A percentile compares a stretch with the other conserved stretches of the same genome.
These are phyloP conservation scores for Zygosaccharomyces pseudobailii DNA, from an alignment of 1,139 yeast species.

Conservation along the genomic window DNA sequence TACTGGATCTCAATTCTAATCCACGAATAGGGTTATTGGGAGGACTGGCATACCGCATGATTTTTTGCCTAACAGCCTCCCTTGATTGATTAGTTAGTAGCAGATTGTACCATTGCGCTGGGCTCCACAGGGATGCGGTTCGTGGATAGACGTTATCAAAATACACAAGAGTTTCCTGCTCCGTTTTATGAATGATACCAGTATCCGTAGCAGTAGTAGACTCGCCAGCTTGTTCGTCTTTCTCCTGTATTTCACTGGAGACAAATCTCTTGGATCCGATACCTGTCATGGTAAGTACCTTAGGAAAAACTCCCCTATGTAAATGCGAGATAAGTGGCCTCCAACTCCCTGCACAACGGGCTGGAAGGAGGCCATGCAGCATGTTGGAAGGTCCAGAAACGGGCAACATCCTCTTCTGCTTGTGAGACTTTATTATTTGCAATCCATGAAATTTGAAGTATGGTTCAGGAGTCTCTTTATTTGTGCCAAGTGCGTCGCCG, in stretches of 20 bases:
- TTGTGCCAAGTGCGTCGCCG: neutral
- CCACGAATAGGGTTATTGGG: conserved; percentile 39
- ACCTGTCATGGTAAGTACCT: neutral
- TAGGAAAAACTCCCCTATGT: neutral
- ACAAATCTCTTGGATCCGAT: conserved; percentile 24
- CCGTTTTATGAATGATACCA: conserved; percentile 52
- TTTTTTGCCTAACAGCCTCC: conserved; percentile 36
- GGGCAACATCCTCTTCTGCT: neutral
- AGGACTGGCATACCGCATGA: conserved; percentile 42
- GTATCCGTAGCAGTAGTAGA: conserved; percentile 49
- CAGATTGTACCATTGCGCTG: conserved; percentile 38
- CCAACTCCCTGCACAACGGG: neutral
- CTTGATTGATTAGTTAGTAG: conserved; percentile 34
- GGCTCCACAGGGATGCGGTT: conserved; percentile 38
- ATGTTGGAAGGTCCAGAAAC: neutral
- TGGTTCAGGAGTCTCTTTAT: neutral
- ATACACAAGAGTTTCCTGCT: conserved; percentile 51
- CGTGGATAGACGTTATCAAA: conserved; percentile 51
- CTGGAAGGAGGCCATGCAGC: neutral
- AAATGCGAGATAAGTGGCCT: neutral
- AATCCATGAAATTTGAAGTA: neutral
- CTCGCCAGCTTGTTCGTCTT: conserved; percentile 47
- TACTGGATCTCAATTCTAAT: conserved; percentile 44
- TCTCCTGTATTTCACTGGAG: conserved; percentile 38
- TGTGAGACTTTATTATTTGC: neutral